phyloP scores from a whole-genome alignment of 164 flowering plant species.

The Umbilicus rupestris region DNA sequence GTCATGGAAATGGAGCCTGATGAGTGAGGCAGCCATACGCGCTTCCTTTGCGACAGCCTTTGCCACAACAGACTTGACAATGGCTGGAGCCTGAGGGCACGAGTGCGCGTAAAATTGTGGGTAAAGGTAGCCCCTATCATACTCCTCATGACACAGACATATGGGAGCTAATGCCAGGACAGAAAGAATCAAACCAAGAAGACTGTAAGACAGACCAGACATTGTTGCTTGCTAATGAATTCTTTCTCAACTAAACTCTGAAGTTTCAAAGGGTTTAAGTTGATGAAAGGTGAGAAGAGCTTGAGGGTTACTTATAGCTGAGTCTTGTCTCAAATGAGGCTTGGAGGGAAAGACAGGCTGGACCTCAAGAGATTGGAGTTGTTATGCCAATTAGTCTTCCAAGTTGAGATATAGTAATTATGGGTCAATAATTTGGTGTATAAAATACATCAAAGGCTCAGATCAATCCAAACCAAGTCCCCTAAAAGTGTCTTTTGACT shows the following conservation, averaged over 20 bases:
- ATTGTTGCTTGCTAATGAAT: constrained; percentile 18
- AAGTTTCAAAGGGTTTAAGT: not conserved
- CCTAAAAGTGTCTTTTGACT: not conserved
- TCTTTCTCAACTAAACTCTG: not conserved
- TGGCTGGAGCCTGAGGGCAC: constrained; percentile 65
- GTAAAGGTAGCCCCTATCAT: constrained; percentile 38
- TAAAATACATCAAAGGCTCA: not conserved
- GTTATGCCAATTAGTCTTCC: constrained; percentile 3
- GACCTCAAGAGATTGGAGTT: constrained; percentile 10
- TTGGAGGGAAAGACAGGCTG: constrained; percentile 6
- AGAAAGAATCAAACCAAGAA: constrained; percentile 23
- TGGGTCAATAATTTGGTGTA: not conserved
- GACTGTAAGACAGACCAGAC: constrained; percentile 23
- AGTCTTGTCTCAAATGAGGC: not conserved
- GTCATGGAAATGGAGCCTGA: constrained; percentile 93
- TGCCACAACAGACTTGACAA: constrained; percentile 59
- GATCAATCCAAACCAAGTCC: not conserved
- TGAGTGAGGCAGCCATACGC: constrained; percentile 87
- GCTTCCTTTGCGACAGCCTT: constrained; percentile 67
- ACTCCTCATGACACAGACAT: constrained; percentile 25
- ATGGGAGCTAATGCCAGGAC: constrained; percentile 39
- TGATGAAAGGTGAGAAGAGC: not conserved
- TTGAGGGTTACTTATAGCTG: not conserved
- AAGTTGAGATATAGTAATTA: not conserved
- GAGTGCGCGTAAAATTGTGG: constrained; percentile 80